Base-by-base conservation (phyloP, 768 basidiomycete genomes). In the Ramaria sp. region DNA sequence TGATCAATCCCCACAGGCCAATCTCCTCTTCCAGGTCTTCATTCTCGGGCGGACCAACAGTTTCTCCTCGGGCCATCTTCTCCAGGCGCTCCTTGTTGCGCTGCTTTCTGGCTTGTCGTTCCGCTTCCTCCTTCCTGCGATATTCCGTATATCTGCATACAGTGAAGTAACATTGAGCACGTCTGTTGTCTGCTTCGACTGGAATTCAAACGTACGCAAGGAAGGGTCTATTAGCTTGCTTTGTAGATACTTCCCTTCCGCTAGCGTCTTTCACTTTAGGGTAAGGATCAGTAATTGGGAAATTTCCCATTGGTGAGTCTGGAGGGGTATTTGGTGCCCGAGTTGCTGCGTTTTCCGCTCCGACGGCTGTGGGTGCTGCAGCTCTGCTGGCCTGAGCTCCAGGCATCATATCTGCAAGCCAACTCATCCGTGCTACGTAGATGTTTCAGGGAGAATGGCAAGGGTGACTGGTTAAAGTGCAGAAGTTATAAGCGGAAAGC, bases 1-100 rank as follows among this genome's bases (percentile, higher is more conserved):
- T 89, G 66, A 91, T 68, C 48, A 91, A 66, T 22, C 80, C 84
- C 33, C 78, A 65, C 39, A 82, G 59, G 50, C 82, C 84, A 46
- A 91, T 76, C 69, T 87, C 85, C 59, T 74, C 73, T 66, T 91
- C 89, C 12, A 63, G 80, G 66, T 86, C 84, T 63, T 82, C 78
- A 12, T 50, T 57, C 46, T 57, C 55, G 9, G 15, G 17, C 11
- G 84, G 84, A 24, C 82, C 86, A 38, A 84, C 85, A 59, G 79
- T 69, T 67, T 90, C 86, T 13, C 88, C 88, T 57, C 78, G 73
- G 15, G 83, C 84, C 51, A 88, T 77, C 72, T 81, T 88, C 64
- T 77, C 84, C 59, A 84, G 81, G 33, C 83, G 83, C 62, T 80
- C 81, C 64, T 82, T 73, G 72, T 85, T 84, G 68, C 84, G 80